A percentile compares a stretch with the other conserved stretches of the same genome.
These are phyloP conservation scores for Leccinum truebloodii DNA, from an alignment of 768 basidiomycete species.

Conservation along the genomic window DNA sequence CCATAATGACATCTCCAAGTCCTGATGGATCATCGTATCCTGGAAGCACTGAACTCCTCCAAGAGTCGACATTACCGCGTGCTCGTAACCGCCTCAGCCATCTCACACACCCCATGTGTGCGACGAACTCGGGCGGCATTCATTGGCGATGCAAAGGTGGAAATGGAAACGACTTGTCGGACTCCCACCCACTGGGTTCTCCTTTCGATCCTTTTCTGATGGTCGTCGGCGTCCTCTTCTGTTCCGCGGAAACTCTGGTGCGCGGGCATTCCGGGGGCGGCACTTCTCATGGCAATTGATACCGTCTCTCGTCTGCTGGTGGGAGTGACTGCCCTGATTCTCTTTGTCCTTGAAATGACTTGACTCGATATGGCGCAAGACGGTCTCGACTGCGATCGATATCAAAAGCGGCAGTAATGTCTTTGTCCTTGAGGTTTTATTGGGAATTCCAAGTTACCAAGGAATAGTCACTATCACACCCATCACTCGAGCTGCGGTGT, in stretches of 20 bases:
- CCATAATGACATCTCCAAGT: background rate
- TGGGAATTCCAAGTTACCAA: no score
- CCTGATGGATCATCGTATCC: slow-evolving; percentile 1
- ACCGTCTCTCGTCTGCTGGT: background rate
- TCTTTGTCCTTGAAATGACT: background rate
- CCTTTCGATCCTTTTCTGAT: background rate
- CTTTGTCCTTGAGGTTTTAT: no score
- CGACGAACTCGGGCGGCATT: background rate
- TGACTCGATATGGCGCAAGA: background rate
- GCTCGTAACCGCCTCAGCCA: background rate
- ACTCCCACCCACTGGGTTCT: background rate
- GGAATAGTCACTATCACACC: background rate
- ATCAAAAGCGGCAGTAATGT: background rate
- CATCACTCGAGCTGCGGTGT: background rate
- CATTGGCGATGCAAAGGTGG: background rate
- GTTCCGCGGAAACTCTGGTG: background rate
- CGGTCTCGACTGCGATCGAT: background rate
- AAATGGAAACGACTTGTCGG: background rate
- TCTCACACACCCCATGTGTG: background rate
- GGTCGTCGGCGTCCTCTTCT: background rate
- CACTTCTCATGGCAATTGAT: background rate
- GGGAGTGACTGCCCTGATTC: background rate
- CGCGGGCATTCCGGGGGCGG: background rate
- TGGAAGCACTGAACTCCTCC: background rate
- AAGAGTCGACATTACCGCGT: background rate